Conservation (phyloP, 805 yeast species). For the Yarrowia porcina region DNA sequence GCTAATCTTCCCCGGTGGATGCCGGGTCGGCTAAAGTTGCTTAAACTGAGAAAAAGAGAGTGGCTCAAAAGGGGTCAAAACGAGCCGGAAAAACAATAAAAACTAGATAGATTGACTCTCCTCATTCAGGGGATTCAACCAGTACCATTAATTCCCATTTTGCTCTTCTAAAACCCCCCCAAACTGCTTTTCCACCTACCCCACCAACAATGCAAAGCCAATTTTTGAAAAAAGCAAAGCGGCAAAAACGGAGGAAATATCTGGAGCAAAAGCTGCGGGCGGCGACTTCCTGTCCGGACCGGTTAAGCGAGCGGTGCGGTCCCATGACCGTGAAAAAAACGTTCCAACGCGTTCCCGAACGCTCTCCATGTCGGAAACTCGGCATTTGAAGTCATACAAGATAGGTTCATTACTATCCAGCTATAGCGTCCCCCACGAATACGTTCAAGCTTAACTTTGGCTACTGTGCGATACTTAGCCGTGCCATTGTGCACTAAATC, state of each 20-base stretch:
- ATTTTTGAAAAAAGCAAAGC: background rate
- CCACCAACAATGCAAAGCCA: background rate
- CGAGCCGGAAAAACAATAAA: too few species aligned
- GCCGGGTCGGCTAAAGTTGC: conserved; percentile 5
- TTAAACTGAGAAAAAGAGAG: background rate
- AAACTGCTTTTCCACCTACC: too few species aligned
- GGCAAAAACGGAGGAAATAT: background rate
- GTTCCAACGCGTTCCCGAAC: background rate
- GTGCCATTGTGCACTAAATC: too few species aligned
- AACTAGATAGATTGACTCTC: too few species aligned
- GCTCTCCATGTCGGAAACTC: background rate
- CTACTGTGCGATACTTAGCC: too few species aligned
- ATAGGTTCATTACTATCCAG: too few species aligned
- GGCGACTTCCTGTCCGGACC: background rate
- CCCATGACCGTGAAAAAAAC: background rate
- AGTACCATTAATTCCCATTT: too few species aligned
- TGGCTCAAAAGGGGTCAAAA: too few species aligned
- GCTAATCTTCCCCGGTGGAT: background rate
- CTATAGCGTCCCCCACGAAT: too few species aligned
- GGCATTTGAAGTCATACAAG: too few species aligned
- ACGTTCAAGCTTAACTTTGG: too few species aligned
- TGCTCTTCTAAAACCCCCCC: background rate
- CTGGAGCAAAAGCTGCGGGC: background rate
- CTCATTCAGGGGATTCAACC: too few species aligned
- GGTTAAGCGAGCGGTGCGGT: background rate